These are phyloP conservation scores for Kwoniella botswanensis DNA, from an alignment of 768 basidiomycete genomes.

Conservation along the genomic window DNA sequence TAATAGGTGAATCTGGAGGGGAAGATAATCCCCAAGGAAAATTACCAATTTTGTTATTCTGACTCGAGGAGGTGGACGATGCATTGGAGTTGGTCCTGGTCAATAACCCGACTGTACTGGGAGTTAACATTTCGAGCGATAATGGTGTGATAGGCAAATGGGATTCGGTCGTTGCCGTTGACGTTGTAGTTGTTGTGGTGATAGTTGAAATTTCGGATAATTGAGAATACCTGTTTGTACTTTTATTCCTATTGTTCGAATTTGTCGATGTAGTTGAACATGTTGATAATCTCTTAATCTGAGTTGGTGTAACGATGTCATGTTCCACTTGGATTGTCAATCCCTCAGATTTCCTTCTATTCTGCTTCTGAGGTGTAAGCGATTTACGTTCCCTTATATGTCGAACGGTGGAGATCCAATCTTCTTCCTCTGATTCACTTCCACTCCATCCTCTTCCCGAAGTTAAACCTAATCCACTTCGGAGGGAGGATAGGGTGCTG, in stretches of 20 bases:
- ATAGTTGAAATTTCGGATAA: slow-evolving; percentile 8
- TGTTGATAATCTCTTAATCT: slow-evolving; percentile 3
- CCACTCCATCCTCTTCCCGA: slow-evolving; percentile 40
- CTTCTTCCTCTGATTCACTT: slow-evolving; percentile 47
- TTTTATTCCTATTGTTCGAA: neutral
- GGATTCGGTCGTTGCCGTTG: neutral
- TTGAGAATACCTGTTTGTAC: slow-evolving; percentile 18
- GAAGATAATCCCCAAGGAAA: slow-evolving; percentile 24
- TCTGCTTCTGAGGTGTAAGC: neutral
- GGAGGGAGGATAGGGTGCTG: neutral
- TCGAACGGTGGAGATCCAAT: slow-evolving; percentile 32
- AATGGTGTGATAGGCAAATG: slow-evolving; percentile 11
- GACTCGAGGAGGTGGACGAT: neutral
- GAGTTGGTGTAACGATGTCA: slow-evolving; percentile 4
- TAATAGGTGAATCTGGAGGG: slow-evolving; percentile 16
- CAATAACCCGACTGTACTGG: neutral
- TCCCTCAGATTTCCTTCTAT: neutral
- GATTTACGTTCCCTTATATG: slow-evolving; percentile 5
- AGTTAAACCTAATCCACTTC: slow-evolving; percentile 19
- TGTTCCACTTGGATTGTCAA: neutral
- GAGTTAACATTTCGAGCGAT: slow-evolving; percentile 6
- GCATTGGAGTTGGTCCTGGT: slow-evolving; percentile 9
- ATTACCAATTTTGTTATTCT: slow-evolving; percentile 1
- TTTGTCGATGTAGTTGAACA: neutral
- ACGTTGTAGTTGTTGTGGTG: neutral